phyloP scores from a whole-genome alignment of 2,329 filamentous ascomycete genomes.

The Byssochlamys sp. region DNA sequence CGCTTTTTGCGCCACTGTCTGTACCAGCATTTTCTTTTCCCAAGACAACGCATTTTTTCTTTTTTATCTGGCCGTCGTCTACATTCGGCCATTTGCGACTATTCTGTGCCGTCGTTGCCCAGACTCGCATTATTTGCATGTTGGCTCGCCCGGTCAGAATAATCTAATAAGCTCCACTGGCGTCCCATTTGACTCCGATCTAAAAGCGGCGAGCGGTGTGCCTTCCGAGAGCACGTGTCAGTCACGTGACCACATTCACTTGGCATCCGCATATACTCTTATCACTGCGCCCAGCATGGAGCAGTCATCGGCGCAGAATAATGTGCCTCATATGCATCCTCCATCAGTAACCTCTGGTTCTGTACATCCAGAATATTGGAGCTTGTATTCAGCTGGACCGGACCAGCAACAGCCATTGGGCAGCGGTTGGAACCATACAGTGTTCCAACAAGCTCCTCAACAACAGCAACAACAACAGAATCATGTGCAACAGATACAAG shows the following conservation, averaged over 20 bases:
- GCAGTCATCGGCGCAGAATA: conserved; percentile 21
- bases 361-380: conserved; percentile 30
- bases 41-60: neutral
- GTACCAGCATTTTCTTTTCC: neutral
- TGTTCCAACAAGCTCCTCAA: conserved; percentile 15
- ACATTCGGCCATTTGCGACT: neutral
- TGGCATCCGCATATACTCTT: neutral
- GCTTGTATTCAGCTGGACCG: conserved; percentile 17
- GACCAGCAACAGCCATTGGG: conserved; percentile 16
- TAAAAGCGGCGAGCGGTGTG: conserved; percentile 2
- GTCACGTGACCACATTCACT: conserved; percentile 4
- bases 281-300: conserved; percentile 21
- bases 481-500: conserved; percentile 10
- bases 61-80: neutral
- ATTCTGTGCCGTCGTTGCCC: neutral
- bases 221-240: conserved; percentile 3
- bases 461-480: conserved; percentile 14
- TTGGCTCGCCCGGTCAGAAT: neutral
- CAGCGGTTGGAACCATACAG: conserved; percentile 12
- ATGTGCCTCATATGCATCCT: conserved; percentile 20
- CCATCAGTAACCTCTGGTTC: conserved; percentile 17
- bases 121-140: neutral
- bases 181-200: neutral
- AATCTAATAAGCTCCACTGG: conserved; percentile 5
- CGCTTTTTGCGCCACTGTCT: neutral